Conservation (phyloP, 768 basidiomycete genomes). For the Artomyces pyxidatus region DNA sequence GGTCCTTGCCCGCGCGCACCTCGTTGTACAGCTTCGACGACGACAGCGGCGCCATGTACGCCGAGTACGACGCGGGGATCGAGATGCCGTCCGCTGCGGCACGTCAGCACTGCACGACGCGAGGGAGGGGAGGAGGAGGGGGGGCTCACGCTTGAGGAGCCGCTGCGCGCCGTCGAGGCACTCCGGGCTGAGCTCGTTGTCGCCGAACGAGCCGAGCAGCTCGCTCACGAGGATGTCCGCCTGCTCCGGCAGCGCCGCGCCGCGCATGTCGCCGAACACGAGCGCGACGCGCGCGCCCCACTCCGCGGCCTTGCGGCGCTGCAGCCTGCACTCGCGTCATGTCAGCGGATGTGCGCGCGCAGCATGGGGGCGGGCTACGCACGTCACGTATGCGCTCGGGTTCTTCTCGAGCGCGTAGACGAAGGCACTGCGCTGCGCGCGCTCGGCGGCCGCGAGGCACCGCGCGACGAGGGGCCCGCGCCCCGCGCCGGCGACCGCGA, state of each 20-base stretch:
- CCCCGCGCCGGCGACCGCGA: constrained; percentile 93
- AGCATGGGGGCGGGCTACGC: constrained; percentile 28
- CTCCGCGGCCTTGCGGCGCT: constrained; percentile 70
- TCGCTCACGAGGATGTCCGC: constrained; percentile 95
- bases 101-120: constrained; percentile 11
- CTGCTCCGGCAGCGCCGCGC: constrained; percentile 70
- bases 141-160: constrained; percentile 63
- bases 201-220: constrained; percentile 93
- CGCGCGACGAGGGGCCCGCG: constrained; percentile 89
- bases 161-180: constrained; percentile 94
- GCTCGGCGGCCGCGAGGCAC: constrained; percentile 66
- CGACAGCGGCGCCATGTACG: constrained; percentile 88
- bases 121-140: background rate
- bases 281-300: constrained; percentile 79
- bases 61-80: constrained; percentile 93
- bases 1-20: constrained; percentile 54
- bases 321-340: constrained; percentile 48
- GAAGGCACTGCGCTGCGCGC: constrained; percentile 51
- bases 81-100: constrained; percentile 80
- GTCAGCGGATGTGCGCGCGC: too few relatives aligned
- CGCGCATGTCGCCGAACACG: constrained; percentile 93
- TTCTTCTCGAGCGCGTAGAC: constrained; percentile 96
- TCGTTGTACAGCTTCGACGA: constrained; percentile 90
- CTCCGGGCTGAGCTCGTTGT: constrained; percentile 97
- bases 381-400: constrained; percentile 93